Evolutionary conservation across 2,329 filamentous ascomycete species (phyloP).

Genomic region (Alternaria ethzedia): DNA sequence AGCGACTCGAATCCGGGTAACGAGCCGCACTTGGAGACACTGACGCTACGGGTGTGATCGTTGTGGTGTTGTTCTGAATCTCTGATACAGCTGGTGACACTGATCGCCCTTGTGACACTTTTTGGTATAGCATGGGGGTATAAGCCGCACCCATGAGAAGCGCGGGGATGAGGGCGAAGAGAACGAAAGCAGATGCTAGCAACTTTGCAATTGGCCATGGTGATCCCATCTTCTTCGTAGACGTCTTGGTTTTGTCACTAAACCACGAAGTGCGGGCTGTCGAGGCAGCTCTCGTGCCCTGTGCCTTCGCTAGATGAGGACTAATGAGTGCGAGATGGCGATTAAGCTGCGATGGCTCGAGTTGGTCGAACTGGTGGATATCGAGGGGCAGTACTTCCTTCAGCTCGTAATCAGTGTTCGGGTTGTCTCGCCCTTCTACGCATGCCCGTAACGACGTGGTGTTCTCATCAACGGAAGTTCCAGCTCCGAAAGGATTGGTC

Average conservation of each 20-base stretch:
- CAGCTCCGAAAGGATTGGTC: slow-evolving; percentile 34
- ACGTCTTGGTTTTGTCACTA: slow-evolving; percentile 6
- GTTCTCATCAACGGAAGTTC: slow-evolving; percentile 24
- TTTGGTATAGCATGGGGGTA: slow-evolving; percentile 18
- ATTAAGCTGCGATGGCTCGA: slow-evolving; percentile 46
- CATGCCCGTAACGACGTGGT: slow-evolving; percentile 33
- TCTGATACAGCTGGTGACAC: slow-evolving; percentile 7
- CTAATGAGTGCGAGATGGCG: slow-evolving; percentile 46
- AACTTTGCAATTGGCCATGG: slow-evolving; percentile 5
- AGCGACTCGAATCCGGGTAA: not conserved
- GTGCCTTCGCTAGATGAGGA: slow-evolving; percentile 23
- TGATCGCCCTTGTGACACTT: slow-evolving; percentile 3
- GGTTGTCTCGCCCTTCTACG: slow-evolving; percentile 38
- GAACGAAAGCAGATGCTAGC: slow-evolving; percentile 16
- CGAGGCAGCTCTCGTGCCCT: not conserved
- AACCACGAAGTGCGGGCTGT: slow-evolving; percentile 5
- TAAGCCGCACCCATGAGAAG: slow-evolving; percentile 20
- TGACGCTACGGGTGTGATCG: slow-evolving; percentile 7
- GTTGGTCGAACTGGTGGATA: slow-evolving; percentile 38
- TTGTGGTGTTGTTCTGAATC: not conserved
- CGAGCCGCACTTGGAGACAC: slow-evolving; percentile 3
- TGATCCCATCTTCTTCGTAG: slow-evolving; percentile 11
- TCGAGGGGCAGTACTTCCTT: slow-evolving; percentile 44
- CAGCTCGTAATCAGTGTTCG: slow-evolving; percentile 28
- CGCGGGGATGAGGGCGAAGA: slow-evolving; percentile 25